Base-by-base conservation (phyloP, 148 eudicot species). In the Vaccinium vitisidaea region DNA sequence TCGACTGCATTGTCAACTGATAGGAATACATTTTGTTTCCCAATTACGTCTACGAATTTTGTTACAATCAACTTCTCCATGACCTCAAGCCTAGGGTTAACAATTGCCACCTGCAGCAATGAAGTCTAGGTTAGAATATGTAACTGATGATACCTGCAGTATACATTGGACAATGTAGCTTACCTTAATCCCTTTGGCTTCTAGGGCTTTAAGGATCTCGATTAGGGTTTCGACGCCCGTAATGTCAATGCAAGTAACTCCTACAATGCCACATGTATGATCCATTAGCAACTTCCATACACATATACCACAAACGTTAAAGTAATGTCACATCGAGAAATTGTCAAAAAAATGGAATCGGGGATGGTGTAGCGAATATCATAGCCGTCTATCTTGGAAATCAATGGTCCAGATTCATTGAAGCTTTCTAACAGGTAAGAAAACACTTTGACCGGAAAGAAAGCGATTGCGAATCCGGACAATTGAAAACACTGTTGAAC, bases 221-320 rank as follows among this genome's bases (percentile, higher is more conserved):
- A 86, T 69, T 25, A 96, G 88, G 9, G 94, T 88, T 90, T 94
- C 99, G 2, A 96, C 87, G 36, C 99, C 99, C 0, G 98, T 96
- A 69, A 91, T 90, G 85, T 96, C 99, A 49, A 94, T 92, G 32
- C 92, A 85, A 5, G 98, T 94, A 59, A 96, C 99, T 32, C 97
- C 99, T 96, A 70, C 43, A 84, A 11, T 23, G 56, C 0, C 30
- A 49, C 18, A 80, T 87, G 61, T 77, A n/a, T 12, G 19, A 71
- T 36, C 12, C 6, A 30, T 61, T 56, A 85, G 71, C 63, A 85
- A 49, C 23, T 49, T 27, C 71, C 36, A 48, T 65, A 11, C 15
- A 7, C 11, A 25, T n/a, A 48, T 15, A 52, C 23, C 2, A 6
- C 10, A 54, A 36, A 39, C n/a, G 10, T 65, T n/a, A 65, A 12